phyloP scores from a whole-genome alignment of 371 early-diverging fungal species.

The Saksenaea oblongispora region DNA sequence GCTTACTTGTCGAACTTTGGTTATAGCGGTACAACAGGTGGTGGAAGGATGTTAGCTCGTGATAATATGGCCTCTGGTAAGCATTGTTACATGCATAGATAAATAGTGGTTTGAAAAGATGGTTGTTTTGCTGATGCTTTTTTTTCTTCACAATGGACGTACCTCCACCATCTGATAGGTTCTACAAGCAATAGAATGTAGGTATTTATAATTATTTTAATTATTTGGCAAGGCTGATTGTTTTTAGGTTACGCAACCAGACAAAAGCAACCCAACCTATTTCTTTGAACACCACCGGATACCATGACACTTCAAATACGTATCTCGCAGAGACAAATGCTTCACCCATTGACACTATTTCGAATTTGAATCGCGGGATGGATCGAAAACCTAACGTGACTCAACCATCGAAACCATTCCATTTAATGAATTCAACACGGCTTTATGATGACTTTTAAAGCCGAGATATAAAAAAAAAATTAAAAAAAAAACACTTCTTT shows the following conservation, averaged over 20 bases:
- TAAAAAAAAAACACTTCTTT: neutral
- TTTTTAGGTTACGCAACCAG: conserved; percentile 38
- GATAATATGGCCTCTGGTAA: conserved; percentile 38
- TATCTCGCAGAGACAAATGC: conserved; percentile 2
- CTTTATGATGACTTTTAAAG: conserved; percentile 37
- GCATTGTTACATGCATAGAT: conserved; percentile 26
- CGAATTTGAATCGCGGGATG: conserved; percentile 8
- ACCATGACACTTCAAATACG: neutral
- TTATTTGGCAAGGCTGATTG: neutral
- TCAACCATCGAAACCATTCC: conserved; percentile 34
- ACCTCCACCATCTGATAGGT: conserved; percentile 25
- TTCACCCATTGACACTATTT: conserved; percentile 9
- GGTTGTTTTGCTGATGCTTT: conserved; percentile 27
- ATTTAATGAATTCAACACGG: conserved; percentile 33
- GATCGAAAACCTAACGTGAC: conserved; percentile 13
- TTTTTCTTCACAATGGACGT: conserved; percentile 28
- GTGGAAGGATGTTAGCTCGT: conserved; percentile 40
- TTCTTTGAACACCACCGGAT: neutral
- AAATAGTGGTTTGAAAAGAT: too few relatives aligned
- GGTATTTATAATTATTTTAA: too few relatives aligned
- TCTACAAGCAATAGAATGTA: conserved; percentile 38
- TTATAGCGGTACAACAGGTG: conserved; percentile 27
- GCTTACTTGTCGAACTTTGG: conserved; percentile 29
- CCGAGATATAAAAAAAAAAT: neutral
- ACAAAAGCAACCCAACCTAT: conserved; percentile 24